A percentile compares a stretch with the other conserved stretches of the same genome.
These are phyloP conservation scores for Macrotyloma uniflorum DNA, from an alignment of 306 rosid genomes.

Conservation along the genomic window DNA sequence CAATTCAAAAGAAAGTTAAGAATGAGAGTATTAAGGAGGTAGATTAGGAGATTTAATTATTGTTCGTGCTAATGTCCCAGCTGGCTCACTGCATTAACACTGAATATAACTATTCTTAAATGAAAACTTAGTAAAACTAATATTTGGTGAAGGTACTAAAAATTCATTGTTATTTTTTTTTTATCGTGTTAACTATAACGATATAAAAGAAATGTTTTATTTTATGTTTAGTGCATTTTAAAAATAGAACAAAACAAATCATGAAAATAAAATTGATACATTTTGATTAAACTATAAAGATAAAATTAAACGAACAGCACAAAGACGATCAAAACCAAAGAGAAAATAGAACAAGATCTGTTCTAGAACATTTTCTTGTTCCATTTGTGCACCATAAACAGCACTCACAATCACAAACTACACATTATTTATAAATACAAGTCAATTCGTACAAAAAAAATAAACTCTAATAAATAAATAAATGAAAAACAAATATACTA, in stretches of 20 bases:
- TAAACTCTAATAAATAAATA: not conserved
- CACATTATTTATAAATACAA: not conserved
- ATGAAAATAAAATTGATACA: not conserved
- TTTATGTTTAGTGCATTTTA: not conserved
- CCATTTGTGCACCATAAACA: not conserved
- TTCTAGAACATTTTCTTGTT: not conserved
- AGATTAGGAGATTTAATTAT: no score
- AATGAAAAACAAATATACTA: not conserved
- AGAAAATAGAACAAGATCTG: not conserved
- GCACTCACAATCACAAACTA: not conserved
- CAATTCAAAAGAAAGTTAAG: no score
- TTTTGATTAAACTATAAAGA: not conserved
- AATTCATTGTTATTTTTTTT: not conserved
- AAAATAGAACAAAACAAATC: not conserved
- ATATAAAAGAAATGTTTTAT: not conserved
- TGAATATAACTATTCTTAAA: no score
- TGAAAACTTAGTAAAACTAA: not conserved
- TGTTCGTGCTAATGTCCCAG: no score
- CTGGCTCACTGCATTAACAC: no score
- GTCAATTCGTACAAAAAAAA: not conserved
- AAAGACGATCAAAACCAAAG: not conserved
- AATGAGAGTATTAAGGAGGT: no score
- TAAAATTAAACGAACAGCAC: not conserved
- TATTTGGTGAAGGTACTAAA: not conserved
- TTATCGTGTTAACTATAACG: no score